Conservation (phyloP, 2,329 filamentous ascomycete species). For the Zarea fungicola region DNA sequence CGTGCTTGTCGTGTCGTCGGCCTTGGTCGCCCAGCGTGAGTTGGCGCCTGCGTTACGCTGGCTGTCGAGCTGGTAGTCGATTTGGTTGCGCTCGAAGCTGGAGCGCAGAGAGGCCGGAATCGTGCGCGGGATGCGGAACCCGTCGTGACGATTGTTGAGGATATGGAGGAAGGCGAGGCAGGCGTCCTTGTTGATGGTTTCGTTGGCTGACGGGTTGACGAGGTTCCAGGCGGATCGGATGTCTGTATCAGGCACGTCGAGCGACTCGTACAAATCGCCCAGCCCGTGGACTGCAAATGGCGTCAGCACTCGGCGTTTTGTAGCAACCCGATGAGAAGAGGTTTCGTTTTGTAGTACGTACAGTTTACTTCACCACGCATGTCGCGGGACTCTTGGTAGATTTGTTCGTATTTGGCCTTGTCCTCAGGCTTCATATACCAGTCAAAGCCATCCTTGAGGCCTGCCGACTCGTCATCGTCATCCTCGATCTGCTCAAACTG, state of each 20-base stretch:
- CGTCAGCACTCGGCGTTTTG: no score
- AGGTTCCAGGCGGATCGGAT: slow-evolving; percentile 94
- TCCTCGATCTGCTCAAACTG: slow-evolving; percentile 76
- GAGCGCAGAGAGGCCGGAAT: slow-evolving; percentile 87
- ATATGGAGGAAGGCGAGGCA: slow-evolving; percentile 94
- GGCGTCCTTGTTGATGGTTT: slow-evolving; percentile 89
- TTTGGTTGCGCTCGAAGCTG: slow-evolving; percentile 91
- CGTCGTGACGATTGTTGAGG: slow-evolving; percentile 91
- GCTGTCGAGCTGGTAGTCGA: slow-evolving; percentile 90
- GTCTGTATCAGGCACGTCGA: slow-evolving; percentile 70
- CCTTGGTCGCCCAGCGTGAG: slow-evolving; percentile 73
- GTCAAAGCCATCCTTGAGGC: slow-evolving; percentile 93
- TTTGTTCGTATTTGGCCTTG: slow-evolving; percentile 92
- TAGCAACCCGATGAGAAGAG: background rate
- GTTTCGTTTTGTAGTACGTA: slow-evolving; percentile 35
- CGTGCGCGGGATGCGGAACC: slow-evolving; percentile 85
- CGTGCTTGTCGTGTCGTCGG: slow-evolving; percentile 74
- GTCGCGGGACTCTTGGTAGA: slow-evolving; percentile 89
- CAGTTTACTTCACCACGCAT: slow-evolving; percentile 78
- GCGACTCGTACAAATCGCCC: slow-evolving; percentile 76
- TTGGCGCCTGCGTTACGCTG: slow-evolving; percentile 52
- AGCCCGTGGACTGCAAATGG: slow-evolving; percentile 61
- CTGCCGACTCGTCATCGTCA: slow-evolving; percentile 74
- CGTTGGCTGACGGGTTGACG: slow-evolving; percentile 81
- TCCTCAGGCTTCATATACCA: slow-evolving; percentile 98